Conservation (phyloP, 768 basidiomycete genomes). For the Amanita pallidorosea region DNA sequence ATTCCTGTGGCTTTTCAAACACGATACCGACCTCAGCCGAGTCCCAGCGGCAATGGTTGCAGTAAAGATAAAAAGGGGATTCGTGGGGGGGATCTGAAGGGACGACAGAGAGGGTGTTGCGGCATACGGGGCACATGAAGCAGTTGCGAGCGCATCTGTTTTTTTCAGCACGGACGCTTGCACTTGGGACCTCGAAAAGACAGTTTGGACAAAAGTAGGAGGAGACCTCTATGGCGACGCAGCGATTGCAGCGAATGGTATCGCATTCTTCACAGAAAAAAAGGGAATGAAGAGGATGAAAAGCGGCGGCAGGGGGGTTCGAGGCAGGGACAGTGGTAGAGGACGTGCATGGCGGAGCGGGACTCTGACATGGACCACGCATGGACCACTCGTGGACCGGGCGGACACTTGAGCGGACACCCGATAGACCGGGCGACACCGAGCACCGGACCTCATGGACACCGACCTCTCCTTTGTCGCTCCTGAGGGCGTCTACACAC, state of each 20-base stretch:
- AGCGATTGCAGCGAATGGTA: slow-evolving; percentile 85
- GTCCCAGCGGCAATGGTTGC: slow-evolving; percentile 92
- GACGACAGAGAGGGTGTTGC: slow-evolving; percentile 84
- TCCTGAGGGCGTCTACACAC: slow-evolving; percentile 83
- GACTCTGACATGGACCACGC: too few species aligned
- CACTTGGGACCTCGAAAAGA: slow-evolving; percentile 95
- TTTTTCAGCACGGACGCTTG: slow-evolving; percentile 96
- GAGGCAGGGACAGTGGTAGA: slow-evolving; percentile 71
- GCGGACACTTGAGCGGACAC: too few species aligned
- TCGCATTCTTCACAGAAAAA: slow-evolving; percentile 99
- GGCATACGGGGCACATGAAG: slow-evolving; percentile 92
- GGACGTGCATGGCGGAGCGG: slow-evolving; percentile 25
- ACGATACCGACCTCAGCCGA: slow-evolving; percentile 84
- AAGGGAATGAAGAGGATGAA: slow-evolving; percentile 75
- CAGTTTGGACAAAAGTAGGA: slow-evolving; percentile 99
- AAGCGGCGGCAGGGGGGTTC: slow-evolving; percentile 61
- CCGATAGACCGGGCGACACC: too few species aligned
- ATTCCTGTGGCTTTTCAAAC: slow-evolving; percentile 94
- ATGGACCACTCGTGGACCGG: too few species aligned
- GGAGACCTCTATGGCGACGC: slow-evolving; percentile 87
- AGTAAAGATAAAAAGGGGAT: slow-evolving; percentile 85
- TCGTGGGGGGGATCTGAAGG: slow-evolving; percentile 64
- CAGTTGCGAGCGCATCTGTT: slow-evolving; percentile 99
- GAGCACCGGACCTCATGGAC: not conserved
- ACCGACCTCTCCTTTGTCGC: not conserved